Evolutionary conservation across 2,329 filamentous ascomycete species (phyloP), one percentile per base, ranked within the genome.

Genomic region (Venturia aucupariae): DNA sequence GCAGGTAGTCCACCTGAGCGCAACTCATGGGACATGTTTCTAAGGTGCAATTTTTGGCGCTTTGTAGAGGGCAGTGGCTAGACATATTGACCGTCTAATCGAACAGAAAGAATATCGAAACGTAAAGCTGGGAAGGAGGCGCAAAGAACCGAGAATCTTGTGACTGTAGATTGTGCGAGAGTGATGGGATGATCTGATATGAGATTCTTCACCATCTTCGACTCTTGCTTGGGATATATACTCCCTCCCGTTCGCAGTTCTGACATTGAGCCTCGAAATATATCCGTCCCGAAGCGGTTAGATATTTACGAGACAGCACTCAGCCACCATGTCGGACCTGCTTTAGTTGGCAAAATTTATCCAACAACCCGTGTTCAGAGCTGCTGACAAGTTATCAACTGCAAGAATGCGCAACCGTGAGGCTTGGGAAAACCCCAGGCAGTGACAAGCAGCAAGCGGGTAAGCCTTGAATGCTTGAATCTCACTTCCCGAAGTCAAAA

Each of bases 1-100:
- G 84, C 41, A 79, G 75, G 71, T 86, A 86, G 32, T 80, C 78
- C 67, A 84, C 82, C 19, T 79, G 76, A 1, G 80, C 81, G 1
- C 73, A 75, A 63, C 78, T 71, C 22, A 83, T 75, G 0, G 79
- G 75, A 65, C 81, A 83, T 41, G 71, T 72, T 60, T 75, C 73
- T n/a, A 77, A 67, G 0, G 68, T 69, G 65, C 77, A 79, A 19
- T 48, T 46, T 2, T 11, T 35, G 19, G 10, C 11, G 24, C n/a
- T 39, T 35, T 35, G 54, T 4, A 59, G 54, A 35, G 54, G 54
- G 10, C 54, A 59, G 2, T 11, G 13, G 15, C 27, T 32, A 15
- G 54, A 27, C 54, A 59, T 59, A 10, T 4, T 32, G 54, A 5
- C 44, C 11, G 44, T 48, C 22, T n/a, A 46, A 7, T 22, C 11